Base-by-base conservation (phyloP, 1,139 yeast species). In the Hemisphaericaspora lyxosophila region DNA sequence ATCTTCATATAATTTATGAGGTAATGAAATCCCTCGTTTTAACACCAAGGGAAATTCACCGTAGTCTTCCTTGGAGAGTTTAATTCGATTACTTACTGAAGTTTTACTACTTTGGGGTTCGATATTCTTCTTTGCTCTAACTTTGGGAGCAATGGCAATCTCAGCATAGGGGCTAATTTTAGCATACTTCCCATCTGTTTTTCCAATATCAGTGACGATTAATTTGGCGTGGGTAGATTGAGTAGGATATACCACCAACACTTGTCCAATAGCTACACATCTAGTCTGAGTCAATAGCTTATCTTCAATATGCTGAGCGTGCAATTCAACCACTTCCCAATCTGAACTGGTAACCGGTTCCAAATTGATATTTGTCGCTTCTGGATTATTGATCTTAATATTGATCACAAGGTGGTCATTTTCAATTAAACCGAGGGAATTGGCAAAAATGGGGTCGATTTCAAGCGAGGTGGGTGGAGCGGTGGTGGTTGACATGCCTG, bases 251-350 rank as follows among this genome's bases (percentile, higher is more conserved):
- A 90, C 85, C 9, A 85, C 76, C 40, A 90, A 64, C 1, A 72
- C 64, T 46, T 83, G 92, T 35, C 72, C 67, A 18, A 71, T 45
- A 0, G 81, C 68, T 2, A 89, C 85, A 36, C 94, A 85, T 42
- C 97, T 69, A 1, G 94, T 81, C 57, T 90, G 97, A 38, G 82
- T 78, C 31, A 90, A 66, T 50, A 90, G 71, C 49, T 80, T 79
- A 35, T 80, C 79, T 54, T 92, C 97, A 29, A 92, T 73, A 35
- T 73, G 76, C 34, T 75, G 80, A 2, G 96, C 94, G 59, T 92
- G 87, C 4, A 85, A 64, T 53, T 89, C 96, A 5, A 89, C 86
- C 29, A 86, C 67, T 50, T 90, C 97, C 97, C 97, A 92, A 55
- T 92, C 98, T 4, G 85, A 75, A 3, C 82, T 61, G 0, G 86